Conservation (phyloP, 2,329 filamentous ascomycete genomes). For the Zopfia rhizophila region DNA sequence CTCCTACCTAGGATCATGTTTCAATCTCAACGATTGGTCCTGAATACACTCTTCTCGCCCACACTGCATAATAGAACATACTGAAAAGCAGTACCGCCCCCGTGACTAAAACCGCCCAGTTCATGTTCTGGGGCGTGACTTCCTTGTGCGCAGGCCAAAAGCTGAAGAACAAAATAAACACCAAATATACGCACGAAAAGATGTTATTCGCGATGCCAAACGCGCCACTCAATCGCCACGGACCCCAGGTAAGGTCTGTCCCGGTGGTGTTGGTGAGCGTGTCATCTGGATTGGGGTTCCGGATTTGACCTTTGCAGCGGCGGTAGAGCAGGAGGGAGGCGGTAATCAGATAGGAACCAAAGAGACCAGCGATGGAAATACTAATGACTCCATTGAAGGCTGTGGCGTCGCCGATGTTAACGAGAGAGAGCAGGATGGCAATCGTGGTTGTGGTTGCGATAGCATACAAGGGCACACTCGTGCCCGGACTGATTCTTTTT, state of each 20-base stretch:
- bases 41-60: slow-evolving; percentile 36
- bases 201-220: slow-evolving; percentile 35
- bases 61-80: slow-evolving; percentile 33
- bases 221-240: slow-evolving; percentile 30
- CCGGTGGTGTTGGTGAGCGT: slow-evolving; percentile 11
- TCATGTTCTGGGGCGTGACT: slow-evolving; percentile 35
- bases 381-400: slow-evolving; percentile 40
- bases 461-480: slow-evolving; percentile 17
- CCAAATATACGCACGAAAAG: slow-evolving; percentile 34
- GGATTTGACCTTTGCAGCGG: slow-evolving; percentile 21
- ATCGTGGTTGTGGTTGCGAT: slow-evolving; percentile 44
- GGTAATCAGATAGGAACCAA: slow-evolving; percentile 28
- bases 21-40: slow-evolving; percentile 39
- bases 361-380: slow-evolving; percentile 24
- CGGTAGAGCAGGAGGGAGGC: slow-evolving; percentile 29
- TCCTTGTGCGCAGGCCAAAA: slow-evolving; percentile 35
- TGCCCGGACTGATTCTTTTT: slow-evolving; percentile 3
- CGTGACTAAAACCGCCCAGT: slow-evolving; percentile 39
- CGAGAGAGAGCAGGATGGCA: slow-evolving; percentile 56
- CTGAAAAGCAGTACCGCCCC: slow-evolving; percentile 28
- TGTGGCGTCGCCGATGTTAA: slow-evolving; percentile 57
- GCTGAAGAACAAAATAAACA: slow-evolving; percentile 41
- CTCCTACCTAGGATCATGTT: neutral
- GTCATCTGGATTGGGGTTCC: slow-evolving; percentile 6
- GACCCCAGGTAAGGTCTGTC: slow-evolving; percentile 33